Percentiles rank a stretch among this genome's conserved stretches.
Conservation (phyloP, 306 rosid genomes). For the Phaseolus lunatus region DNA sequence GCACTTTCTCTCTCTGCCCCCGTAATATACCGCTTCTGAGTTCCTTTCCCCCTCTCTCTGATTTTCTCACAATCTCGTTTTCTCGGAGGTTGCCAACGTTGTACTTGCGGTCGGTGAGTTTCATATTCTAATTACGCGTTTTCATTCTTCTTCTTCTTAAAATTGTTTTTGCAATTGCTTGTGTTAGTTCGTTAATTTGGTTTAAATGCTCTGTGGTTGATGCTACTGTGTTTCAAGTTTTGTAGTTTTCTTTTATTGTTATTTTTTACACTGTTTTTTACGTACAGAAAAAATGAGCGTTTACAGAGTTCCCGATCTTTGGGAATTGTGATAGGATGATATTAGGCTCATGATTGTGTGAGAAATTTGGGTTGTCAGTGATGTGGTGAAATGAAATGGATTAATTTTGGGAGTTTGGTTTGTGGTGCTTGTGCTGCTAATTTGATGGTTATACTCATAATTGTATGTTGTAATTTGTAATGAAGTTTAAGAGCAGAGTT, state of each 20-base stretch:
- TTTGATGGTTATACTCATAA: constrained; percentile 18
- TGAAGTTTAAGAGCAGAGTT: too few species aligned
- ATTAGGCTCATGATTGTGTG: not conserved
- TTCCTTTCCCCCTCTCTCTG: constrained; percentile 6
- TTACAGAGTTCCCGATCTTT: not conserved
- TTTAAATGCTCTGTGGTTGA: not conserved
- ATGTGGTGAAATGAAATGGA: constrained; percentile 27
- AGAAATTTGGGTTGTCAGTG: constrained; percentile 16
- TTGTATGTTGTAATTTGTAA: constrained; percentile 11
- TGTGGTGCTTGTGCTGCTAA: not conserved
- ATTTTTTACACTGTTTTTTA: constrained; percentile 7
- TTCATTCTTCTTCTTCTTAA: not conserved
- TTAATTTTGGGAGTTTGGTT: constrained; percentile 35
- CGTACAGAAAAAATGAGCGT: not conserved
- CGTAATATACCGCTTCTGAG: not conserved
- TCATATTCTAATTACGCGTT: not conserved
- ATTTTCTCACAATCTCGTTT: not conserved
- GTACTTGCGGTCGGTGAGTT: constrained; percentile 35
- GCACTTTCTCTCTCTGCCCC: constrained; percentile 28
- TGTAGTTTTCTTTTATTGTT: not conserved
- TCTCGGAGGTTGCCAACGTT: constrained; percentile 8
- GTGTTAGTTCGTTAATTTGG: not conserved
- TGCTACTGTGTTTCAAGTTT: not conserved
- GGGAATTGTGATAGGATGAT: constrained; percentile 11
- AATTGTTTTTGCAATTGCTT: not conserved